Conservation (phyloP, 2,329 filamentous ascomycete species). For the Microdochium nivale region DNA sequence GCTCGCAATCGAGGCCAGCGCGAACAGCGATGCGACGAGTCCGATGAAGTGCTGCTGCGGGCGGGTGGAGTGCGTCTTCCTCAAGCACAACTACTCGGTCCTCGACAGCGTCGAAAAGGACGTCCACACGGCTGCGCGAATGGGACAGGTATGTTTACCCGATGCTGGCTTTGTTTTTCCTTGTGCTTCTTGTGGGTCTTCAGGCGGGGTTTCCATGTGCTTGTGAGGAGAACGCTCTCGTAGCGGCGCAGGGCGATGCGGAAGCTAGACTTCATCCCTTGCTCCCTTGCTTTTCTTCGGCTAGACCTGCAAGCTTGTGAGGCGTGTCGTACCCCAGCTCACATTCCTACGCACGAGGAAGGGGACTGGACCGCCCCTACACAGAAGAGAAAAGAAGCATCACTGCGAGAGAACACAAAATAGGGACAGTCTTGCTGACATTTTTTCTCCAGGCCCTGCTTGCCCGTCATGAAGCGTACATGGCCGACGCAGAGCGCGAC, state of each 20-base stretch:
- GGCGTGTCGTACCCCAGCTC: too few relatives aligned
- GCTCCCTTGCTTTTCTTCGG: background rate
- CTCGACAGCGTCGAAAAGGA: constrained; percentile 80
- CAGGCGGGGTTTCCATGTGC: constrained; percentile 3
- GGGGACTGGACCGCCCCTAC: background rate
- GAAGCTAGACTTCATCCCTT: background rate
- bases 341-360: too few relatives aligned
- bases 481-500: constrained; percentile 84
- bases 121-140: constrained; percentile 73
- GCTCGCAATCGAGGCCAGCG: background rate
- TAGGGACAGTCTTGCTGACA: constrained; percentile 56
- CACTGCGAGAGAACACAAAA: too few relatives aligned
- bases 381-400: background rate
- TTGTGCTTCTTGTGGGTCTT: constrained; percentile 13
- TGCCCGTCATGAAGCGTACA: constrained; percentile 86
- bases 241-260: background rate
- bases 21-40: constrained; percentile 15
- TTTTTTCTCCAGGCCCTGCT: constrained; percentile 77
- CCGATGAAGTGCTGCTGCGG: constrained; percentile 75
- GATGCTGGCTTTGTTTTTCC: constrained; percentile 4
- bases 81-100: constrained; percentile 70
- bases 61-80: constrained; percentile 65
- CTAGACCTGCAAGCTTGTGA: too few relatives aligned
- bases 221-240: background rate
- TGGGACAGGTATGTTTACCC: constrained; percentile 80